A percentile compares a stretch with the other conserved stretches of the same genome.
These are phyloP conservation scores for Dryas drummondii DNA, from an alignment of 306 rosid species.

Conservation along the genomic window DNA sequence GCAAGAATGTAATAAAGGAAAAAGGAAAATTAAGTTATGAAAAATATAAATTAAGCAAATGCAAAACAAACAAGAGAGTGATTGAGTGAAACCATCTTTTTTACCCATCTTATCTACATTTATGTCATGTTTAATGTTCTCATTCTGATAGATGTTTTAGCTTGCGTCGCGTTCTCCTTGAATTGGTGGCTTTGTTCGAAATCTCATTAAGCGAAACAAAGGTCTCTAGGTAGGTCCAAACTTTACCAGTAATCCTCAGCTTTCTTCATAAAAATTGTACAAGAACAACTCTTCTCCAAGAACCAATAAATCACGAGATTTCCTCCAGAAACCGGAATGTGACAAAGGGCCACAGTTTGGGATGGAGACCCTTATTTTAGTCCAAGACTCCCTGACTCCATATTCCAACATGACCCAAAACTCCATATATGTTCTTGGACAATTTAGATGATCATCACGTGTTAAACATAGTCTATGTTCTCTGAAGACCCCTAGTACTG, in stretches of 20 bases:
- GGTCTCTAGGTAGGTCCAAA: not conserved
- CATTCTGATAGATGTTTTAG: too few relatives aligned
- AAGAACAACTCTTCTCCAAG: not conserved
- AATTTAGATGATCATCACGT: too few relatives aligned
- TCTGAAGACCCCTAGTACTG: not conserved
- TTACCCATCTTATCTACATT: too few relatives aligned
- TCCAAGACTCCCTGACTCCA: slow-evolving; percentile 8
- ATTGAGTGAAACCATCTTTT: too few relatives aligned
- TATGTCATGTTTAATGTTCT: too few relatives aligned
- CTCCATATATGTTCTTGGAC: not conserved
- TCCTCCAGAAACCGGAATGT: not conserved
- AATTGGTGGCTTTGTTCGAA: too few relatives aligned
- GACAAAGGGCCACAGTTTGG: not conserved
- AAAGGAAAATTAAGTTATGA: too few relatives aligned
- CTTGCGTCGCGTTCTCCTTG: too few relatives aligned
- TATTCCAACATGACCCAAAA: slow-evolving; percentile 10
- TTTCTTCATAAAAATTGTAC: not conserved
- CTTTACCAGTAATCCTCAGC: not conserved
- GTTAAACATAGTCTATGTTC: not conserved
- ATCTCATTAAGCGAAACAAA: not conserved
- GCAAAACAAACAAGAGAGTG: too few relatives aligned
- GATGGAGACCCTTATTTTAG: not conserved
- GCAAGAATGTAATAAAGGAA: too few relatives aligned
- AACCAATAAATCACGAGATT: not conserved
- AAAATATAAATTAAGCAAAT: too few relatives aligned